A percentile compares a stretch with the other conserved stretches of the same genome.
Conservation (phyloP, 2,329 filamentous ascomycete species). For the Pseudonectria buxi region DNA sequence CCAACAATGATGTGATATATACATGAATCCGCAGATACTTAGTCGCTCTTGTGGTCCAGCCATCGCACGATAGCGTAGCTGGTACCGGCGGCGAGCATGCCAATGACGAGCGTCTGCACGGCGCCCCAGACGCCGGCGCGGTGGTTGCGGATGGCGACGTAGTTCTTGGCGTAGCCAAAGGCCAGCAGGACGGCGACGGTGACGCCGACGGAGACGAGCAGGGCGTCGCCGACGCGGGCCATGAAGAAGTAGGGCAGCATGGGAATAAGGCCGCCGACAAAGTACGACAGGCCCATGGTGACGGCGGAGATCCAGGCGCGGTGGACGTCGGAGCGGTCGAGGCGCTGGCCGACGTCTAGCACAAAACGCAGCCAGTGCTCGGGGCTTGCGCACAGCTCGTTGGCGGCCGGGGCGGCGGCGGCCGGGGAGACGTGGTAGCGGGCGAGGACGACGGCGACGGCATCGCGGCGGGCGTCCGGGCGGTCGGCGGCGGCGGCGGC, state of each 20-base stretch:
- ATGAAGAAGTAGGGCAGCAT: slow-evolving; percentile 63
- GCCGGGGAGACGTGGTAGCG: slow-evolving; percentile 41
- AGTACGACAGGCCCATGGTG: slow-evolving; percentile 63
- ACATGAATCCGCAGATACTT: background rate
- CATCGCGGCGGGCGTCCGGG: slow-evolving; percentile 39
- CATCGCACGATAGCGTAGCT: slow-evolving; percentile 56
- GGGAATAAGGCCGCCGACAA: slow-evolving; percentile 64
- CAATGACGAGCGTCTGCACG: slow-evolving; percentile 57
- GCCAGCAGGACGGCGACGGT: slow-evolving; percentile 54
- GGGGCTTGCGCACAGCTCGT: slow-evolving; percentile 41
- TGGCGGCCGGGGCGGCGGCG: slow-evolving; percentile 39
- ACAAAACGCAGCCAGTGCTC: slow-evolving; percentile 50
- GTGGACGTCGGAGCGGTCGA: slow-evolving; percentile 38
- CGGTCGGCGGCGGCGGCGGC: slow-evolving; percentile 34
- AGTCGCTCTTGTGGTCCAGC: slow-evolving; percentile 35
- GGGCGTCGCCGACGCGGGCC: slow-evolving; percentile 35
- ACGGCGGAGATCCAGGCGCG: slow-evolving; percentile 49
- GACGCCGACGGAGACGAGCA: slow-evolving; percentile 54
- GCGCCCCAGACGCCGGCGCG: slow-evolving; percentile 51
- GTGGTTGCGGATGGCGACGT: slow-evolving; percentile 44
- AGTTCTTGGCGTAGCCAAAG: slow-evolving; percentile 62
- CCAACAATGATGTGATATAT: background rate
- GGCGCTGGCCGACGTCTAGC: slow-evolving; percentile 51
- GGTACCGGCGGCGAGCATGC: slow-evolving; percentile 58
- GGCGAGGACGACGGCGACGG: slow-evolving; percentile 44